Base-by-base conservation (phyloP, 2,329 filamentous ascomycete genomes). In the Hypoxylon sp. region DNA sequence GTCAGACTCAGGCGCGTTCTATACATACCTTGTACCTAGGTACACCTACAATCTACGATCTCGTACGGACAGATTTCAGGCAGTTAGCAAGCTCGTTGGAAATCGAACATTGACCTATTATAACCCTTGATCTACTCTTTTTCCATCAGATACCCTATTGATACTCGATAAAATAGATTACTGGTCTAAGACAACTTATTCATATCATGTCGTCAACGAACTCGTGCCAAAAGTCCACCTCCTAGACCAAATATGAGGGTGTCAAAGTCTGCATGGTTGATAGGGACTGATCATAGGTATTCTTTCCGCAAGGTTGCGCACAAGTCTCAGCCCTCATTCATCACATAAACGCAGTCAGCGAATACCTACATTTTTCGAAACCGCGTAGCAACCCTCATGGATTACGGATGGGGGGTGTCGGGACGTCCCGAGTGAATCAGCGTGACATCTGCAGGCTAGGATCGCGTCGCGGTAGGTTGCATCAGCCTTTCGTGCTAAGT, bases 351-450 rank as follows among this genome's bases (percentile, higher is more conserved):
- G 24, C 24, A 6, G 24, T 2, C 9, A 40, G 36, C 36, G 36
- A 18, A 3, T 9, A 3, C 14, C 12, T 16, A 14, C 24, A 24
- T 28, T 46, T 24, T 4, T 50, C 28, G 18, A 30, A 18, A 45
- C 11, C 26, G 16, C 16, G 33, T 14, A 40, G 24, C 18, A 12
- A 6, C 48, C 20, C 44, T 51, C 36, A 14, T 16, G 3, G 33
- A 44, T 51, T 42, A 28, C 20, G 40, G 54, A 54, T 12, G 20
- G 45, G 44, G 26, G 45, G 45, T n/a, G 18, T 63, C 64, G 59
- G 59, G 49, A 50, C 53, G 57, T 54, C 7, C 58, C 57, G 63
- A 58, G 11, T 16, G 20, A 8, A 18, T 20, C 20, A 46, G 59
- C 33, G 40, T 57, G 14, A 16, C 45, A 32, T 46, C 46, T 36